Evolutionary conservation across 257 asterid genomes (phyloP), one percentile per base, ranked within the genome.

Genomic region (Knoxia roxburghii): DNA sequence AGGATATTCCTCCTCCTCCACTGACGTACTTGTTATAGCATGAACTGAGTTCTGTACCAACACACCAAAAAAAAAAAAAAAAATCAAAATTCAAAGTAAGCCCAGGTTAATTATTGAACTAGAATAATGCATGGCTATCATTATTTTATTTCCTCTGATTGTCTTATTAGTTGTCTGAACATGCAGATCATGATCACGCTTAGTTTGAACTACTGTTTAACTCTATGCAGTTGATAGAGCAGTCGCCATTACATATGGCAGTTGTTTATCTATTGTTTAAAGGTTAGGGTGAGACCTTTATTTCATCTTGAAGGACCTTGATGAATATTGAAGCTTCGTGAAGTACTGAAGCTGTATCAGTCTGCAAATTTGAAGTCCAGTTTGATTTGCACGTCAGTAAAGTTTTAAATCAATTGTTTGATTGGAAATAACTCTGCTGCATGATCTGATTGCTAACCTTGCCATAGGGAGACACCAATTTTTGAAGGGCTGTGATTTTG

Each of bases 381-480:
- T 4, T 29, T n/a, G 2, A 45, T 51, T 20, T 5, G 1, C 0
- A 53, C 24, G 10, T 52, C 21, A 46, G 17, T 46, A 18, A 1
- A 53, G 2, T 24, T 55, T 26, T 29, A 14, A 33, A 41, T 41
- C 10, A 41, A 41, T 41, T 6, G 46, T 41, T 33, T 41, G 9
- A 41, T 41, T 41, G 10, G 2, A 2, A 41, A 7, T 3, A 4
- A 7, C 14, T 13, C 21, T 56, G 2, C 27, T 57, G 41, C 53
- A 29, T 9, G 18, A n/a, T 3, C 23, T 40, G 69, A 5, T 60
- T n/a, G 9, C 43, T 70, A 48, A 83, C 93, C 87, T 86, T 86
- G 68, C 93, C 93, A 75, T 83, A 84, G 46, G 93, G 93, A 53
- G 93, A 86, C 58, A 86, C 93, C 46, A 86, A 72, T 69, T 86